These are phyloP conservation scores for Neonectria hederae DNA, from an alignment of 2,329 filamentous ascomycete species.

Conservation along the genomic window DNA sequence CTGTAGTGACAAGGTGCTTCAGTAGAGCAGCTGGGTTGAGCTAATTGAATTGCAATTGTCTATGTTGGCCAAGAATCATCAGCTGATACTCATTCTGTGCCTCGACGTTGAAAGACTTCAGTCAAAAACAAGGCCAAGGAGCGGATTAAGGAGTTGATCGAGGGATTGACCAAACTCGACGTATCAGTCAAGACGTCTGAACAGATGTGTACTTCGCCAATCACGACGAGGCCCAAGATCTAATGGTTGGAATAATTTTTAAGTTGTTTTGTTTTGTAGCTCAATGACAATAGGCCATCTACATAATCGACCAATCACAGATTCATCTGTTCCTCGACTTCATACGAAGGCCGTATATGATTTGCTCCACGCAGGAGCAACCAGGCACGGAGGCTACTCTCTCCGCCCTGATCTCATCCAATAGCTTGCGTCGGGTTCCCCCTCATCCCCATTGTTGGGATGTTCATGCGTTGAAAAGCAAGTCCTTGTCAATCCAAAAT, in stretches of 20 bases:
- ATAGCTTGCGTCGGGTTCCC: conserved; percentile 1
- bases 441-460: conserved; percentile 6
- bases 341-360: neutral
- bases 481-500: conserved; percentile 22
- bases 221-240: neutral
- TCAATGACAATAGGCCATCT: neutral
- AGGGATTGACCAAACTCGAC: neutral
- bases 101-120: neutral
- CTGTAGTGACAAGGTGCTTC: neutral
- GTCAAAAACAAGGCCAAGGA: neutral
- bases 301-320: neutral
- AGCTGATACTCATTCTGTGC: neutral
- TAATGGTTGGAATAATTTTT: neutral
- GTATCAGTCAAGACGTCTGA: neutral
- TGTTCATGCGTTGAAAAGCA: conserved; percentile 2
- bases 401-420: conserved; percentile 6
- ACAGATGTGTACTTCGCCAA: neutral
- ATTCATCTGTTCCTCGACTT: neutral
- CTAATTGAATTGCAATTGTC: neutral
- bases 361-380: too few relatives aligned
- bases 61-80: neutral
- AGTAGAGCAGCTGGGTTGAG: neutral
- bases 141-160: neutral
- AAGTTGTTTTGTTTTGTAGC: neutral
- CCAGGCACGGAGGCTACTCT: neutral